Evolutionary conservation across 202 grass and related monocot species (phyloP), one percentile per base, ranked within the genome.

Genomic region (Eragrostis tef): DNA sequence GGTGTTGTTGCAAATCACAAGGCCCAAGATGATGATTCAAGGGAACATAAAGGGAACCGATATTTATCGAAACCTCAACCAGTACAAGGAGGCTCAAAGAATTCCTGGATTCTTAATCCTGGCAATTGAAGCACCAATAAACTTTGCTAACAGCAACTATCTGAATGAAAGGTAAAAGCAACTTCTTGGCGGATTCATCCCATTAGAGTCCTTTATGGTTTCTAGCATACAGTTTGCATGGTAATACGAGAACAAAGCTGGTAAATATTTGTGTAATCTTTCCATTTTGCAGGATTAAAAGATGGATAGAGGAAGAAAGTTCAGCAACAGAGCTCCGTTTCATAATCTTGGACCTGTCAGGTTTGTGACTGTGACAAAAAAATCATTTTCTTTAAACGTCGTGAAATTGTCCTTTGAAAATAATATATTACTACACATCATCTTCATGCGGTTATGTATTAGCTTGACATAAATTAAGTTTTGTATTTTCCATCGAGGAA

Each of bases 141-240:
- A 98, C 75, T 98, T 98, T 64, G 75, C 90, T 74, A 98, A 98
- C 59, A 91, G 85, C 20, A 98, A 89, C 69, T 98, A 98, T 44
- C 77, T 98, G n/a, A 94, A 87, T 67, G 95, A 98, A 88, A 98
- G 95, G 95, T 94, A 85, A 85, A 44, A 72, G 0, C 14, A 77
- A 81, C 7, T 84, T n/a, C n/a, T n/a, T 52, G 1, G 41, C 31
- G 39, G 5, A 0, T 6, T 11, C 19, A 20, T 43, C 8, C 31
- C 15, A 36, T 67, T 51, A 22, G 13, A 67, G 11, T 69, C 36
- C 46, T 26, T 9, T 25, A 17, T 75, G 36, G 14, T 7, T 43
- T 25, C 47, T 68, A 54, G 8, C 64, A 79, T 68, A 56, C 56
- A 39, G 6, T 25, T 26, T 77, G 21, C 7, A n/a, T 46, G 22